Evolutionary conservation across 1,139 yeast genomes (phyloP).

Genomic region (Debaryomyces psychrophilus): DNA sequence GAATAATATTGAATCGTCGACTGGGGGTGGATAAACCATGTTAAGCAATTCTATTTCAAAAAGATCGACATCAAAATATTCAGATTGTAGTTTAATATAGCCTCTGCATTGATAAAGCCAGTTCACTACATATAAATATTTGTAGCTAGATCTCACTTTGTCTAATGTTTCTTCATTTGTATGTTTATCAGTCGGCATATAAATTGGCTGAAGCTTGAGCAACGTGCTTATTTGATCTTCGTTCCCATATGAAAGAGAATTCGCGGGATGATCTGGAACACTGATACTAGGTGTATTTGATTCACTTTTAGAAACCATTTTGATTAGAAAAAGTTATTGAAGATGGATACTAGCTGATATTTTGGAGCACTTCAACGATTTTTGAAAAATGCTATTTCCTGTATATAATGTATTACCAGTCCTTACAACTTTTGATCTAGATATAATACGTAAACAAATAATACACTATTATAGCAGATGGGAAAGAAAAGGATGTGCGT

Average conservation of each 20-base stretch:
- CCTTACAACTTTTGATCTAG: neutral
- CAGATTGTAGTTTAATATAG: constrained; percentile 45
- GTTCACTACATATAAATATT: constrained; percentile 50
- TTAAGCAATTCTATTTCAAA: constrained; percentile 58
- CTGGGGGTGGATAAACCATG: constrained; percentile 39
- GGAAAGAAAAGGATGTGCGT: too few species aligned
- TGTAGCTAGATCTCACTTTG: constrained; percentile 30
- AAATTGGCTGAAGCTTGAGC: constrained; percentile 32
- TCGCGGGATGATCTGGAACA: constrained; percentile 25
- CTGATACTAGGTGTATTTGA: constrained; percentile 17
- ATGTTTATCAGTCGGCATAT: constrained; percentile 30
- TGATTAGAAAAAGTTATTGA: neutral
- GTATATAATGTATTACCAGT: neutral
- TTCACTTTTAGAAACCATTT: constrained; percentile 18
- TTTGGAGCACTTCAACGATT: constrained; percentile 1
- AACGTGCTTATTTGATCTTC: constrained; percentile 31
- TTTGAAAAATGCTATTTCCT: neutral
- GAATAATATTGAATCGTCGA: constrained; percentile 37
- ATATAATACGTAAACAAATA: too few species aligned
- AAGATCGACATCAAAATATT: constrained; percentile 55
- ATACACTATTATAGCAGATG: too few species aligned
- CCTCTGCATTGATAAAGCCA: constrained; percentile 55
- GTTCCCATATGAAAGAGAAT: constrained; percentile 27
- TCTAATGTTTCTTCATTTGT: constrained; percentile 17
- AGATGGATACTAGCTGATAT: neutral